Conservation (phyloP, 2,329 filamentous ascomycete genomes). For the Dactylellina drechsleri region DNA sequence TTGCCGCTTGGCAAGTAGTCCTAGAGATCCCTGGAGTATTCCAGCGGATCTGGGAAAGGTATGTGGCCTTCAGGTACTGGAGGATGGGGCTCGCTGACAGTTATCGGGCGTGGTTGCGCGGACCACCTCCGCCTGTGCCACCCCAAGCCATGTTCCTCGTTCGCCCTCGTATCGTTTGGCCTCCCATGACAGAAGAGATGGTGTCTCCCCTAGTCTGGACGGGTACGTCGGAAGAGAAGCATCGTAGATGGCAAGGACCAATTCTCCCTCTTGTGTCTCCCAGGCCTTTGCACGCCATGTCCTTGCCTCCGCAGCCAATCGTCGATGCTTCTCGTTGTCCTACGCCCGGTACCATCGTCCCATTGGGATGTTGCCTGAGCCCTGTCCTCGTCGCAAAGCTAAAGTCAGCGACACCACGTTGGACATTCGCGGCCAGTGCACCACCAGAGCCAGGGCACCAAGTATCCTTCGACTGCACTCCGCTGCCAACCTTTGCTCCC, state of each 20-base stretch:
- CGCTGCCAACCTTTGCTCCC: not conserved
- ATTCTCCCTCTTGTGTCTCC: not conserved
- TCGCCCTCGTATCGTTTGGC: constrained; percentile 25
- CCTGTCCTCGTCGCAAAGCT: not conserved
- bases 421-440: not conserved
- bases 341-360: not conserved
- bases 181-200: constrained; percentile 18
- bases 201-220: constrained; percentile 9
- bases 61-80: constrained; percentile 31
- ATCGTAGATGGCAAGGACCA: not conserved
- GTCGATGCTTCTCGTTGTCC: constrained; percentile 4
- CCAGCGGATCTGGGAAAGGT: constrained; percentile 16
- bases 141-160: constrained; percentile 16
- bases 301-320: not conserved
- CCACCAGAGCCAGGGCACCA: constrained; percentile 14
- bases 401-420: not conserved
- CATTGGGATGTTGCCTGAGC: not conserved
- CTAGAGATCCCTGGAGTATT: constrained; percentile 15
- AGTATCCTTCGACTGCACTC: constrained; percentile 7
- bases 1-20: constrained; percentile 12
- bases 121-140: constrained; percentile 7
- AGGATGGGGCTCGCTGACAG: constrained; percentile 12
- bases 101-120: constrained; percentile 9
- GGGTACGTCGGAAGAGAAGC: constrained; percentile 22
- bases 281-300: not conserved